phyloP scores from a whole-genome alignment of 441 rosid species.

The Populus hybrid region DNA sequence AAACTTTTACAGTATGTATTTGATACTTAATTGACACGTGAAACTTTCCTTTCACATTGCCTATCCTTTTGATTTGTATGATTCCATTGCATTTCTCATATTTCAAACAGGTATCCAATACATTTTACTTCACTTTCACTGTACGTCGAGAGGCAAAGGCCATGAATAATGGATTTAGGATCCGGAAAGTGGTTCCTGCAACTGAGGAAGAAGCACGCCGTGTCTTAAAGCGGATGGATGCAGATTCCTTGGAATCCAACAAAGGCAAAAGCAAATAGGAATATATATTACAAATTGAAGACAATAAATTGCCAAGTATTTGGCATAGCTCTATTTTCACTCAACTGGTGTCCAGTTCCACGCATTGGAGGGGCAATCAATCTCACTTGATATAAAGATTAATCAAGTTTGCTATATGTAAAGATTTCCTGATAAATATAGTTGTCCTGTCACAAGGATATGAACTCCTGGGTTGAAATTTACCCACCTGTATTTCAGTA shows the following conservation, averaged over 20 bases:
- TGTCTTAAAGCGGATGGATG: conserved; percentile 70
- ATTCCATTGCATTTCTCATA: not conserved
- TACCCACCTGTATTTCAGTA: not conserved
- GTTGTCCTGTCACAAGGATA: not conserved
- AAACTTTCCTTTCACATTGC: not conserved
- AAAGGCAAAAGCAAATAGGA: conserved; percentile 1
- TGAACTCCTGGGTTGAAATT: not conserved
- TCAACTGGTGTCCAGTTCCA: not conserved
- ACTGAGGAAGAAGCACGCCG: conserved; percentile 87
- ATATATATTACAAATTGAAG: not conserved
- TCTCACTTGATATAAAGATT: not conserved
- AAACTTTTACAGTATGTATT: not conserved
- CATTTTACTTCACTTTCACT: conserved; percentile 77
- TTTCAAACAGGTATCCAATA: conserved; percentile 62
- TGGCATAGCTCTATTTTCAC: not conserved
- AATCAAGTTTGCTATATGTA: not conserved
- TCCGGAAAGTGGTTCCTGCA: conserved; percentile 74
- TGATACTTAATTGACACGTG: too few species aligned
- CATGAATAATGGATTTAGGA: conserved; percentile 43
- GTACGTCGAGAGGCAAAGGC: conserved; percentile 71
- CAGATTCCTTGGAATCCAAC: conserved; percentile 35
- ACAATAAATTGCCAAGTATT: conserved; percentile 10
- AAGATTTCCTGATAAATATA: not conserved
- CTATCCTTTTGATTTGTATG: not conserved
- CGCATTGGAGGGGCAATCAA: not conserved